phyloP scores from a whole-genome alignment of 148 eudicot genomes.

The Euryodendron excelsum region DNA sequence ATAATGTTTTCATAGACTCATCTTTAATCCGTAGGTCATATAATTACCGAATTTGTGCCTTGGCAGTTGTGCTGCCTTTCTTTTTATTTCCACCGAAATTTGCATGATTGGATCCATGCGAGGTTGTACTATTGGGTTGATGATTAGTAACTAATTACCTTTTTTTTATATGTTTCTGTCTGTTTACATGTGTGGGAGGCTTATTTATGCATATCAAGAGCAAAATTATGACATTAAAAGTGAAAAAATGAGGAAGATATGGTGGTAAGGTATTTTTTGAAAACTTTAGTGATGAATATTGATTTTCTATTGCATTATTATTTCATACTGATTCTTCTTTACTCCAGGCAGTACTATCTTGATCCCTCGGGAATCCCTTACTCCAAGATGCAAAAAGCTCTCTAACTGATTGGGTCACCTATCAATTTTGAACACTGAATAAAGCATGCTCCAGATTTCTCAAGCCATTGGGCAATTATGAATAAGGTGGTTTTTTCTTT shows the following conservation, averaged over 20 bases:
- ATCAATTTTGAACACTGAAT: too few species aligned
- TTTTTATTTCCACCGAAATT: background rate
- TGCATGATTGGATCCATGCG: background rate
- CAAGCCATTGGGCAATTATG: too few species aligned
- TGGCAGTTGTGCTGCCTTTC: background rate
- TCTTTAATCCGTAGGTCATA: background rate
- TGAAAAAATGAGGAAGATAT: too few species aligned
- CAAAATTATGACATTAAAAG: background rate
- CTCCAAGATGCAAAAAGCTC: too few species aligned
- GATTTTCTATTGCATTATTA: too few species aligned
- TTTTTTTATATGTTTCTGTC: background rate
- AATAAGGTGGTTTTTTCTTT: too few species aligned
- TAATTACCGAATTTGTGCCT: background rate
- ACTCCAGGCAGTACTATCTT: too few species aligned
- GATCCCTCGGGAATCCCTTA: too few species aligned
- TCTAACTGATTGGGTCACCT: too few species aligned
- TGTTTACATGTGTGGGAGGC: background rate
- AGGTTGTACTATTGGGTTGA: background rate
- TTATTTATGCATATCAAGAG: background rate
- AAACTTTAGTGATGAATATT: too few species aligned
- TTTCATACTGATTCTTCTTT: too few species aligned
- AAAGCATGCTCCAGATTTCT: too few species aligned
- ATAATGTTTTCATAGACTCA: conserved; percentile 1
- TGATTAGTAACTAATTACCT: background rate
- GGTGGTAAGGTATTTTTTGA: background rate